Percentiles rank a stretch among this genome's conserved stretches.
These are phyloP conservation scores for Eucalyptus erythrocorys DNA, from an alignment of 345 rosid species.

Conservation along the genomic window DNA sequence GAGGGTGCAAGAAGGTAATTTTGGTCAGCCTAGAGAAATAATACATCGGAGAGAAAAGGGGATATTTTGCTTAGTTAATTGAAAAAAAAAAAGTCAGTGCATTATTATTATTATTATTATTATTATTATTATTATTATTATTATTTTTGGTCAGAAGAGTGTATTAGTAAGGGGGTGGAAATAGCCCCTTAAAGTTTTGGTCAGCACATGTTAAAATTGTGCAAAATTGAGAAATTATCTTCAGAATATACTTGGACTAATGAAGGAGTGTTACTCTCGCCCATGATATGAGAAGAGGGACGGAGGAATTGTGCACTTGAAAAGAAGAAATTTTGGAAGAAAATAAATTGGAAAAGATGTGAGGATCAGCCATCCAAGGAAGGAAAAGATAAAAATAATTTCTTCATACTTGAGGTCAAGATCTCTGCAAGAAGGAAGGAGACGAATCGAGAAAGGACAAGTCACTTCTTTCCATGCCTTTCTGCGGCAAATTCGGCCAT, in stretches of 20 bases:
- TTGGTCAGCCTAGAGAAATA: not conserved
- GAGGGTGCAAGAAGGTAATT: not conserved
- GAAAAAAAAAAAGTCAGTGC: not conserved
- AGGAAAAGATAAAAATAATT: not conserved
- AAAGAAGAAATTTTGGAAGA: not conserved
- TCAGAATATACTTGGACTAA: not conserved
- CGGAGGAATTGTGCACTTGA: not conserved
- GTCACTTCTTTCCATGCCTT: not conserved
- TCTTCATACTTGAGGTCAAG: not conserved
- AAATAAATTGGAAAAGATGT: not conserved
- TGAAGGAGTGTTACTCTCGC: not conserved
- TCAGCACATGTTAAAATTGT: not conserved
- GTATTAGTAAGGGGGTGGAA: not conserved
- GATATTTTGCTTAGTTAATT: not conserved
- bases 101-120: too few relatives aligned
- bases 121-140: too few relatives aligned
- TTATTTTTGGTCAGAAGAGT: not conserved
- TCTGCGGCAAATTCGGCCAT: not conserved
- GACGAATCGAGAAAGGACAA: not conserved
- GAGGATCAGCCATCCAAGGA: not conserved
- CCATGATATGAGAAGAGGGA: not conserved
- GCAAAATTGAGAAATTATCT: not conserved
- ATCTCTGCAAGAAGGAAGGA: not conserved
- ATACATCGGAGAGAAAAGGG: not conserved
- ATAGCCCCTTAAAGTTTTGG: not conserved